Evolutionary conservation across 257 asterid species (phyloP).

Genomic region (Nicotiana undulata): DNA sequence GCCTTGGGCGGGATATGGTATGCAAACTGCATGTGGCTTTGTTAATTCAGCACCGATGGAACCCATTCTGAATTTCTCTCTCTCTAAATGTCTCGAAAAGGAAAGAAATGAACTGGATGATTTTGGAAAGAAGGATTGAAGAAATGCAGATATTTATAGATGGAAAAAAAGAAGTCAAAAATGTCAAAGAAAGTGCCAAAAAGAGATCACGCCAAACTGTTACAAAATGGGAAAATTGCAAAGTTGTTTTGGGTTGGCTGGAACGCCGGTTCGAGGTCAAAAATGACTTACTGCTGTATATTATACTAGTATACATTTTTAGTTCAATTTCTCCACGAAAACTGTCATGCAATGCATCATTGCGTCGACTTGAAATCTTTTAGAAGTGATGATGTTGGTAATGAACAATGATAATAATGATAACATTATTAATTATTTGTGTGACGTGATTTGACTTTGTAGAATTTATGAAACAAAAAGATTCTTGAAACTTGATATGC

Average conservation of each 20-base stretch:
- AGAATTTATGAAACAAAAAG: too few species aligned
- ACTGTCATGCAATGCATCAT: background rate
- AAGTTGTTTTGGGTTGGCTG: background rate
- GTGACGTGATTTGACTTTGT: too few species aligned
- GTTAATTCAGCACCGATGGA: too few species aligned
- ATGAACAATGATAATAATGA: background rate
- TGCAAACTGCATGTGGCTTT: too few species aligned
- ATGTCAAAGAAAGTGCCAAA: background rate
- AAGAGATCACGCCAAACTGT: background rate
- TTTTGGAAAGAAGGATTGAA: too few species aligned
- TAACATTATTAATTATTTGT: too few species aligned
- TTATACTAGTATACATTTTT: background rate
- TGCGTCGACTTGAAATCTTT: background rate
- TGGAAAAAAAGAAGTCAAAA: background rate
- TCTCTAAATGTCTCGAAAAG: too few species aligned
- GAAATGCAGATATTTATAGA: too few species aligned
- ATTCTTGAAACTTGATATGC: too few species aligned
- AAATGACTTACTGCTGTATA: background rate
- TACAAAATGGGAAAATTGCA: background rate
- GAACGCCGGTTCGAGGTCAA: background rate
- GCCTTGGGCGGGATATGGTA: too few species aligned
- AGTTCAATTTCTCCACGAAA: background rate
- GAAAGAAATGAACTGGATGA: too few species aligned
- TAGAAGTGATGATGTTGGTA: background rate
- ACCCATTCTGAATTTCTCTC: too few species aligned